Evolutionary conservation across 345 rosid genomes (phyloP), one percentile per base, ranked within the genome.

Genomic region (Brassica nigra): DNA sequence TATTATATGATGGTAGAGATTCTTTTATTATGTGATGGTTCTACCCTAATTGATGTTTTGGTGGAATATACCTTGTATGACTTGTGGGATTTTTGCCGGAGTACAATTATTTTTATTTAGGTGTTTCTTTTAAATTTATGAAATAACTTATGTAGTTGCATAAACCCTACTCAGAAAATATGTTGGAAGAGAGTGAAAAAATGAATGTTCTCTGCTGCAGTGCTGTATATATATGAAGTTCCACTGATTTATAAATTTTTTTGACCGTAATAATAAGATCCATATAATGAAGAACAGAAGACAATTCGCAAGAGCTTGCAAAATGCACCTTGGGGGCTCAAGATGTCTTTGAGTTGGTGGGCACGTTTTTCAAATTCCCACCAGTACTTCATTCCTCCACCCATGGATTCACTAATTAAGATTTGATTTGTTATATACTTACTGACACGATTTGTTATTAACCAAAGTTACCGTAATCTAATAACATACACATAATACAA

Each of bases 311-410:
- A 15, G 57, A 49, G 18, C 23, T 15, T 18, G 6, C 58, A 52
- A 62, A 18, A 16, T 55, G 61, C 23, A 54, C 23, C 20, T 6
- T 47, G 16, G 6, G 57, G 49, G 14, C 7, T 49, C 8, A 54
- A 2, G 59, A 23, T 42, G 44, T 10, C 28, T 34, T 65, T 16
- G 49, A 7, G 14, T 78, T 78, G 81, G 76, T 78, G 27, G 47
- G 34, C 81, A 78, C 76, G 71, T 78, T 78, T 78, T 52, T 71
- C 66, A 61, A 61, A 5, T 61, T 28, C 36, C 36, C 16, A 28
- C 36, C 36, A 61, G 6, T 61, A 12, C 65, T 61, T 61, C 65
- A 61, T 28, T 62, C 37, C 4, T 62, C 66, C 36, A 28, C 33
- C 34, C 2, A 54, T 54, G 59, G 59, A 54, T 16, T 54, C 23